Base-by-base conservation (phyloP, 208 protist species). In the Acanthamoeba lenticulata region DNA sequence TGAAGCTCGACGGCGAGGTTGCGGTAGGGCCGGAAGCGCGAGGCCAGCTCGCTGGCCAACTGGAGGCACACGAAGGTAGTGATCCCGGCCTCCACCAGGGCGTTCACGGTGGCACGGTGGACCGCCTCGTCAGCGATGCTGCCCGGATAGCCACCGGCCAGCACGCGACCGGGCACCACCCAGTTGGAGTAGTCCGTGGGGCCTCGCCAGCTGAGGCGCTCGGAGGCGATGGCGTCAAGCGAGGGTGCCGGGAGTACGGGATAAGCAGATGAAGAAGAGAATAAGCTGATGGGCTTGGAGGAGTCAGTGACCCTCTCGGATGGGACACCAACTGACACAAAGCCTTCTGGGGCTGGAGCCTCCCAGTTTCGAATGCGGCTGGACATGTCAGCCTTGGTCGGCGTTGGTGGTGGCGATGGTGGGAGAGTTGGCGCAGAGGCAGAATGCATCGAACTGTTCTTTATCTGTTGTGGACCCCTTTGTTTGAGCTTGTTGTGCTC, bases 131-230 rank as follows among this genome's bases (percentile, higher is more conserved):
- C 36, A 24, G n/a, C 19, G 3, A 5, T 1, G 45, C 57, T 27
- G 44, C 79, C 79, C 27, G 79, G 79, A 29, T 88, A 88, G 47
- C 29, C 79, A 13, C 79, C 79, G 79, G 79, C 79, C 79, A 88
- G 21, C 42, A 88, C 15, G 24, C 79, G 79, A 1, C 79, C 79
- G n/a, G 1, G 79, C n/a, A 88, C 47, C 2, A 88, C 79, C 79
- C 79, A 88, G 47, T 88, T 47, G 45, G 44, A 60, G 79, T 34
- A 27, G 29, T 49, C 45, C 11, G 79, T 88, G 32, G 79, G 79
- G n/a, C 79, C 79, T 1, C 79, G 79, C 79, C 67, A 77, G 36
- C 36, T 1, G 36, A 77, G 67, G 15, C 36, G 67, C 32, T 77
- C 67, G 34, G 67, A n/a, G 32, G 21, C 32, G 36, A 77, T 44